These are phyloP conservation scores for Pyricularia grisea DNA, from an alignment of 2,329 filamentous ascomycete species.

Conservation along the genomic window DNA sequence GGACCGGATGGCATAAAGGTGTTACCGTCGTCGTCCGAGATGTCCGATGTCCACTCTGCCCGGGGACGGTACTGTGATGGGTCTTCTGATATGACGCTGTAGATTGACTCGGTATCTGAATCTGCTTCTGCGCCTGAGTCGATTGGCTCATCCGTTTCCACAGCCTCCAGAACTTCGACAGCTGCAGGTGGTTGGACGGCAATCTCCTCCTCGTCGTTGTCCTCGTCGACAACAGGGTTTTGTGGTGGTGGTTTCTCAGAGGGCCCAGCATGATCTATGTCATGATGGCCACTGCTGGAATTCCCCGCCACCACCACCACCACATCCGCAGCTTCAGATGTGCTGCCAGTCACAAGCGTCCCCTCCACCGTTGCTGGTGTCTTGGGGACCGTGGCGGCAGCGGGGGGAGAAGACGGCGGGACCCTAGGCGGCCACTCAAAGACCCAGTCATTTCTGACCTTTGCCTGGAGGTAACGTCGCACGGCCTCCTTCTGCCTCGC, in stretches of 20 bases:
- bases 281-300: neutral
- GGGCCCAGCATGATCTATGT: neutral
- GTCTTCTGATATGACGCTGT: constrained; percentile 50
- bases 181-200: neutral
- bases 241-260: neutral
- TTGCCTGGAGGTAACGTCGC: constrained; percentile 41
- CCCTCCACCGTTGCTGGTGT: neutral
- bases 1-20: constrained; percentile 11
- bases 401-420: neutral
- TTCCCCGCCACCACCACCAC: neutral
- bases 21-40: constrained; percentile 37
- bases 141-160: neutral
- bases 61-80: constrained; percentile 37
- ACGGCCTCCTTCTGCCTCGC: constrained; percentile 54
- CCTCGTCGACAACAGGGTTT: neutral
- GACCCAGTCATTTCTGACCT: constrained; percentile 50
- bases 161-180: neutral
- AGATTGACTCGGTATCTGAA: constrained; percentile 38
- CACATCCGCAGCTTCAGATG: neutral
- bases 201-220: neutral
- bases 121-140: constrained; percentile 29
- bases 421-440: constrained; percentile 42
- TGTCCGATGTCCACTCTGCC: constrained; percentile 47
- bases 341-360: neutral
- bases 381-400: neutral